phyloP scores from a whole-genome alignment of 257 asterid genomes.

The Solanum etuberosum region DNA sequence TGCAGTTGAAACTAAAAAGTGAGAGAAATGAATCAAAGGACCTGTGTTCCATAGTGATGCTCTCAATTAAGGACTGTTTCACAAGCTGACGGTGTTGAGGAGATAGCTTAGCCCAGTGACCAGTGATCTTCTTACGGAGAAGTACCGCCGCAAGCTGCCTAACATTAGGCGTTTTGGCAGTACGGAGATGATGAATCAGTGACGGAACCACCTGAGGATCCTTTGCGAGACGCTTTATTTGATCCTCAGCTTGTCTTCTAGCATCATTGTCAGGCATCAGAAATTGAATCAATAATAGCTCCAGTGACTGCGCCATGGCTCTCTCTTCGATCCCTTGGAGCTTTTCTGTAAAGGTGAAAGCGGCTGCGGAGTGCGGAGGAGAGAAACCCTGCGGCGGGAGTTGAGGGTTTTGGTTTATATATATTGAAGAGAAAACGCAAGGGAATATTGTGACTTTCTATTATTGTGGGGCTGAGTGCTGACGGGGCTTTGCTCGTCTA shows the following conservation, averaged over 20 bases:
- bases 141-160: conserved; percentile 97
- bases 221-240: conserved; percentile 86
- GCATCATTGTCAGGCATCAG: conserved; percentile 98
- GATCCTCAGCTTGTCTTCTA: conserved; percentile 98
- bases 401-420: conserved; percentile 15
- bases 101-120: conserved; percentile 87
- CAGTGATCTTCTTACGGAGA: conserved; percentile 95
- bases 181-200: conserved; percentile 80
- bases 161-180: conserved; percentile 96
- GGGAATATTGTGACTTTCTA: not conserved
- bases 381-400: conserved; percentile 26
- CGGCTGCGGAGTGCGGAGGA: conserved; percentile 7
- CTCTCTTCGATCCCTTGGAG: not conserved
- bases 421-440: not conserved
- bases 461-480: conserved; percentile 7
- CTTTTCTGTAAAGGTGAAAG: not conserved
- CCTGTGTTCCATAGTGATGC: conserved; percentile 98
- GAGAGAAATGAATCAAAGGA: conserved; percentile 1
- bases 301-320: conserved; percentile 87
- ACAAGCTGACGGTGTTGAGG: conserved; percentile 70
- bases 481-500: conserved; percentile 13
- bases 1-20: not conserved
- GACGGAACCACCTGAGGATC: conserved; percentile 99
- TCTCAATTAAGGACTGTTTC: conserved; percentile 81
- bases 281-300: conserved; percentile 76